phyloP scores from a whole-genome alignment of 2,329 filamentous ascomycete genomes.

The Exophiala lecanii-corni region DNA sequence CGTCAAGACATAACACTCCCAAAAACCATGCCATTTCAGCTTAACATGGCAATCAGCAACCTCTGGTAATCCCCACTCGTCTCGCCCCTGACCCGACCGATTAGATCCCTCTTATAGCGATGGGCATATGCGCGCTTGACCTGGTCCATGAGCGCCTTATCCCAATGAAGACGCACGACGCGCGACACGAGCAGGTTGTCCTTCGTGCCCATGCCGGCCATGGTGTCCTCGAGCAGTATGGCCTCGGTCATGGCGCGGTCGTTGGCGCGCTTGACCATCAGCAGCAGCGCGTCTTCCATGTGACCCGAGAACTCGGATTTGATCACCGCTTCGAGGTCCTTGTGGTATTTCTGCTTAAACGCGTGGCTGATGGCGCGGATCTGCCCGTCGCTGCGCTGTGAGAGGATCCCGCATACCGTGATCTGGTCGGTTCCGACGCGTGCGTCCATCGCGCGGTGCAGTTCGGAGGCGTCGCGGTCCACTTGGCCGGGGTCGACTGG shows the following conservation, averaged over 20 bases:
- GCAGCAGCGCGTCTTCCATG: constrained; percentile 79
- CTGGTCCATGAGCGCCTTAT: constrained; percentile 66
- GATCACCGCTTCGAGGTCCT: constrained; percentile 67
- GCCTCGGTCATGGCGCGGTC: constrained; percentile 86
- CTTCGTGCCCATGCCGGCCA: constrained; percentile 84
- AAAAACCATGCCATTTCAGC: too few relatives aligned
- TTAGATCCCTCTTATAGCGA: constrained; percentile 63
- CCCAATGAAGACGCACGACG: constrained; percentile 81
- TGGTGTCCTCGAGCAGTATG: constrained; percentile 73
- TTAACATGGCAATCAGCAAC: constrained; percentile 64
- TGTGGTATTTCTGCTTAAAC: constrained; percentile 69
- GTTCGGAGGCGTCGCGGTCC: constrained; percentile 68
- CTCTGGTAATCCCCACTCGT: constrained; percentile 78
- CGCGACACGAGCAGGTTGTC: constrained; percentile 72
- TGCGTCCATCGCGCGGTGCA: constrained; percentile 69
- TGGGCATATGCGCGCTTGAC: constrained; percentile 74
- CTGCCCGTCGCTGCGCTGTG: constrained; percentile 71
- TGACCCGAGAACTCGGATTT: constrained; percentile 83
- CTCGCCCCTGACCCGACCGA: constrained; percentile 69
- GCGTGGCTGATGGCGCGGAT: constrained; percentile 73
- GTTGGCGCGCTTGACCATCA: constrained; percentile 69
- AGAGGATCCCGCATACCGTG: constrained; percentile 73
- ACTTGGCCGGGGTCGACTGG: constrained; percentile 69
- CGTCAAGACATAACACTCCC: too few relatives aligned
- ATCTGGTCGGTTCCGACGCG: constrained; percentile 69